These are phyloP conservation scores for Diplodia corticola DNA, from an alignment of 2,329 filamentous ascomycete genomes.

Conservation along the genomic window DNA sequence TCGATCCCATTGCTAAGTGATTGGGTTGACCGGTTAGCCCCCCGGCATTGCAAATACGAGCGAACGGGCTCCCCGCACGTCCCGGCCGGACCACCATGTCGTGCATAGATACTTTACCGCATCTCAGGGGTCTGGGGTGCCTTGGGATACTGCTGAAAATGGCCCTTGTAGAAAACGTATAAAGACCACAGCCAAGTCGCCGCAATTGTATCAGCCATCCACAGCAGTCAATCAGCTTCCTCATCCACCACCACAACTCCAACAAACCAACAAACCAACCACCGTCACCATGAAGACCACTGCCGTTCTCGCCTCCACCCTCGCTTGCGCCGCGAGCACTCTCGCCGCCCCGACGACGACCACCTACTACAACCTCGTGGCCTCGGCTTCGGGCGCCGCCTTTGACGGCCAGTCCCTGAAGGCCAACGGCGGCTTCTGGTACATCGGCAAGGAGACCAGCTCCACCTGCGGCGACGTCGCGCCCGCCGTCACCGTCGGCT, in stretches of 20 bases:
- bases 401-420: neutral
- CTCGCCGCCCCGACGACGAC: neutral
- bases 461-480: slow-evolving; percentile 11
- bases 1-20: neutral
- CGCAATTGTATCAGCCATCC: neutral
- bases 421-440: slow-evolving; percentile 3
- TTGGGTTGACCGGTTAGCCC: neutral
- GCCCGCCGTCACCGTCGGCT: neutral
- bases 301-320: neutral
- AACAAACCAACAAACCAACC: neutral
- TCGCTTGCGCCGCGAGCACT: neutral
- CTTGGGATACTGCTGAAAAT: neutral
- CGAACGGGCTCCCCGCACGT: neutral
- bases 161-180: neutral
- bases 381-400: neutral
- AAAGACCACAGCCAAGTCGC: neutral
- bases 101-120: neutral
- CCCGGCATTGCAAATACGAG: neutral
- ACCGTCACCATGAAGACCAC: slow-evolving; percentile 11
- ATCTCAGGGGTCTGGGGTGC: neutral
- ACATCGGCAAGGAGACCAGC: neutral
- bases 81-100: neutral
- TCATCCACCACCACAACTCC: neutral
- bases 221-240: neutral
- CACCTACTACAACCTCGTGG: neutral